phyloP scores from a whole-genome alignment of 225 moss, liverwort and hornwort genomes.

The Physcomitrium patens region DNA sequence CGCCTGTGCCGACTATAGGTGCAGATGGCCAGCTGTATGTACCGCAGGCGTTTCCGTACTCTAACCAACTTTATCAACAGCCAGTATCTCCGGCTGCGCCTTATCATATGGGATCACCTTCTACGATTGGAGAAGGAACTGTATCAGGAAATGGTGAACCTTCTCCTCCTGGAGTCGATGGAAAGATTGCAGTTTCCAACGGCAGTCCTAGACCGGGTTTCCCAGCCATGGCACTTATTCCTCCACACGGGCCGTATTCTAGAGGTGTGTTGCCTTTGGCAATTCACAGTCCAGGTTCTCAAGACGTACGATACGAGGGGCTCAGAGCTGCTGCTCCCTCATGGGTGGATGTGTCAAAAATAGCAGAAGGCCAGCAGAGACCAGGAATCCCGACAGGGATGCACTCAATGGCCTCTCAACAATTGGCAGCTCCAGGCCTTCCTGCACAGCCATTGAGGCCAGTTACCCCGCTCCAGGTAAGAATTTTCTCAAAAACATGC shows the following conservation, averaged over 20 bases:
- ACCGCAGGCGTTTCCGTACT: slow-evolving; percentile 93
- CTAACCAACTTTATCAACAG: slow-evolving; percentile 84
- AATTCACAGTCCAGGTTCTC: slow-evolving; percentile 72
- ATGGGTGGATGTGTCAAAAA: slow-evolving; percentile 89
- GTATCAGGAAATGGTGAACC: slow-evolving; percentile 75
- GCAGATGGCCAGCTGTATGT: slow-evolving; percentile 98
- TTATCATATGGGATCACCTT: slow-evolving; percentile 66
- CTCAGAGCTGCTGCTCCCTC: slow-evolving; percentile 87
- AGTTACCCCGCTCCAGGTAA: slow-evolving; percentile 83
- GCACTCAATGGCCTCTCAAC: slow-evolving; percentile 79
- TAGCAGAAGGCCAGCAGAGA: slow-evolving; percentile 80
- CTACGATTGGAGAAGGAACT: slow-evolving; percentile 62
- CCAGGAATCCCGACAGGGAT: slow-evolving; percentile 66
- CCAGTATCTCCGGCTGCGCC: slow-evolving; percentile 88
- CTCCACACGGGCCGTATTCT: slow-evolving; percentile 84
- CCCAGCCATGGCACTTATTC: slow-evolving; percentile 77
- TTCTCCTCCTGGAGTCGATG: slow-evolving; percentile 90
- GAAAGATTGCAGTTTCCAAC: slow-evolving; percentile 56
- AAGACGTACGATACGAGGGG: slow-evolving; percentile 90
- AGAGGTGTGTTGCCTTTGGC: slow-evolving; percentile 87
- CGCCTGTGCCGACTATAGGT: slow-evolving; percentile 88
- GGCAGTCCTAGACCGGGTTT: slow-evolving; percentile 85
- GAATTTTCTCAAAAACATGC: background rate
- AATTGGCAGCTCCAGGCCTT: slow-evolving; percentile 70
- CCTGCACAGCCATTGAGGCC: slow-evolving; percentile 78